Conservation (phyloP, 192 early-diverging fungal species). For the Coemansia furcata region DNA sequence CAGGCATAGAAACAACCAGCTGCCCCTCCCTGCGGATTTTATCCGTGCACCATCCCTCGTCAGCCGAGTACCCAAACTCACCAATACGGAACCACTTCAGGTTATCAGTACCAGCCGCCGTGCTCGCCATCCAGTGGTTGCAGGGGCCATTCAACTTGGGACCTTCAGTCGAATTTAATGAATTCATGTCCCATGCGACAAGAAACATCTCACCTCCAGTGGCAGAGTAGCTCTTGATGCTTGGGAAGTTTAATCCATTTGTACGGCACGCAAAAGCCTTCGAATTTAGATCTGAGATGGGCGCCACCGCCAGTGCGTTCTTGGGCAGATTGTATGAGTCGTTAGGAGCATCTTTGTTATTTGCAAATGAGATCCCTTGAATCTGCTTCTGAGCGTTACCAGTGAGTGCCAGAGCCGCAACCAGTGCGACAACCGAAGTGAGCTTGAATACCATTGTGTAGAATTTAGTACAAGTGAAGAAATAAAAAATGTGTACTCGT, state of each 20-base stretch:
- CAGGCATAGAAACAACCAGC: background rate
- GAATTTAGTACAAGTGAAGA: background rate
- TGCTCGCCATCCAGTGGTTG: background rate
- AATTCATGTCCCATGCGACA: background rate
- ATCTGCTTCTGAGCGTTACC: slow-evolving; percentile 2
- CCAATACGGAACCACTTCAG: slow-evolving; percentile 3
- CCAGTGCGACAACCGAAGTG: slow-evolving; percentile 4
- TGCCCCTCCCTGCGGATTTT: background rate
- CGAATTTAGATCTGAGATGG: background rate
- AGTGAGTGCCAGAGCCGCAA: background rate
- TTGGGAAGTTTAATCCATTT: background rate
- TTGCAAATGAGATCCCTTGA: background rate
- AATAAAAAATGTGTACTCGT: background rate
- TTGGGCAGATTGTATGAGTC: background rate
- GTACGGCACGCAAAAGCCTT: background rate
- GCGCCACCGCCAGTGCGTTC: background rate
- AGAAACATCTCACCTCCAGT: background rate
- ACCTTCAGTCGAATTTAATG: too few species aligned
- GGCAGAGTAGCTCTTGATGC: background rate
- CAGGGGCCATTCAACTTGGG: background rate
- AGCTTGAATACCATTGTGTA: background rate
- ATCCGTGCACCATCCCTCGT: background rate
- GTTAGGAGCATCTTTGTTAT: background rate
- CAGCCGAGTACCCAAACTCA: background rate
- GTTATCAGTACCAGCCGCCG: background rate